Base-by-base conservation (phyloP, 1,139 yeast genomes). In the Hemisphaericaspora xylanilytica region DNA sequence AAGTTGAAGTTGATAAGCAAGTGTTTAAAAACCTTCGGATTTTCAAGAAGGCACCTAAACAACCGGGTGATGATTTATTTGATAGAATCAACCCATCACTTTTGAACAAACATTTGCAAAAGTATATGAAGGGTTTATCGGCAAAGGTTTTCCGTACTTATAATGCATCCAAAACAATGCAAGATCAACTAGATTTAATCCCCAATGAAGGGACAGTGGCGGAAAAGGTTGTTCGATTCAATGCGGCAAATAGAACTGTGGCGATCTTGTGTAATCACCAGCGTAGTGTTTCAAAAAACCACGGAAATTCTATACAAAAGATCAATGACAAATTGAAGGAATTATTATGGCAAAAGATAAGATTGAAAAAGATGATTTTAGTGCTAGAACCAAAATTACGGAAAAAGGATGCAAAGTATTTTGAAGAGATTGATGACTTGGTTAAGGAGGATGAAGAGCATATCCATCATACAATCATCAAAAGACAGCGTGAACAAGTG, bases 141-240 rank as follows among this genome's bases (percentile, higher is more conserved):
- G 97, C 98, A 9, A 90, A 90, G 60, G 97, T 89, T 15, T 92
- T 92, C 73, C 95, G 97, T 80, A 90, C 97, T 0, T 92, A 87
- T 59, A 90, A 90, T 65, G 97, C 97, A 0, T 86, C 97, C 2
- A 86, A 87, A 58, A 89, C 97, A 2, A 89, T 90, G 97, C 97
- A 90, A 64, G 95, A 89, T 56, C 96, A 88, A 60, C 61, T 90
- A 44, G 96, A 87, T 57, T 65, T 81, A 54, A 88, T 90, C 47
- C 75, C 81, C 15, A 84, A 87, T 56, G 85, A 80, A 56, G 97
- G 97, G 27, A 81, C 96, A 0, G 85, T 88, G 11, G 82, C 85
- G 13, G 97, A 90, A 58, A 90, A 89, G 56, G 83, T 89, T 37
- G 82, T 89, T 40, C 81, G 79, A 47, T 90, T 85, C 63, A 90